These are phyloP conservation scores for Carex sylvatica DNA, from an alignment of 202 grass and related monocot species.

Conservation along the genomic window DNA sequence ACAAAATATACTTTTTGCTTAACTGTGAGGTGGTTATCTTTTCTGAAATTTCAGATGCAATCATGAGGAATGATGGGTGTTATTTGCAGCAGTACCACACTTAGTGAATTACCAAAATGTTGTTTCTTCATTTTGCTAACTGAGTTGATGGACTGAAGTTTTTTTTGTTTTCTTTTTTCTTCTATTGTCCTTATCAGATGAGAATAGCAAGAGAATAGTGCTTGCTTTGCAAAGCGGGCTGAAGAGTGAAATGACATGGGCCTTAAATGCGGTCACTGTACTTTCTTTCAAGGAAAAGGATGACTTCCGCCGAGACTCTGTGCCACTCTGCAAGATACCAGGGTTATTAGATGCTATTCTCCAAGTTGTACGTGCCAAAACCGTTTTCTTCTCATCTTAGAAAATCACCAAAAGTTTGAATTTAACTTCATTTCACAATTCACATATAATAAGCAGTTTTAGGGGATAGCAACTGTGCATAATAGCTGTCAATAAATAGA, in stretches of 20 bases:
- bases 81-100: not conserved
- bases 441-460: not conserved
- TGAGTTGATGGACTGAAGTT: not conserved
- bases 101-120: not conserved
- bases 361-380: conserved; percentile 78
- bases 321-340: conserved; percentile 83
- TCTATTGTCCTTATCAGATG: conserved; percentile 41
- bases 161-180: conserved; percentile 25
- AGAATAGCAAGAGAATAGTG: conserved; percentile 97
- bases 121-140: not conserved
- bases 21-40: not conserved
- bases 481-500: not conserved
- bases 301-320: conserved; percentile 72
- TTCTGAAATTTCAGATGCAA: not conserved
- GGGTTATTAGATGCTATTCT: conserved; percentile 92
- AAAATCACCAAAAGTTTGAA: conserved; percentile 1
- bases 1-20: not conserved
- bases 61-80: not conserved
- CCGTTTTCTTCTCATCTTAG: conserved; percentile 12
- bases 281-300: conserved; percentile 99
- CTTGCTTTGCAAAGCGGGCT: conserved; percentile 95
- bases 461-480: not conserved
- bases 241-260: conserved; percentile 95
- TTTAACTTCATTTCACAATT: conserved; percentile 21
- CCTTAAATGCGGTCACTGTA: conserved; percentile 75